phyloP scores from a whole-genome alignment of 352 stramenopile genomes.

The Globisporangium cystogenes region DNA sequence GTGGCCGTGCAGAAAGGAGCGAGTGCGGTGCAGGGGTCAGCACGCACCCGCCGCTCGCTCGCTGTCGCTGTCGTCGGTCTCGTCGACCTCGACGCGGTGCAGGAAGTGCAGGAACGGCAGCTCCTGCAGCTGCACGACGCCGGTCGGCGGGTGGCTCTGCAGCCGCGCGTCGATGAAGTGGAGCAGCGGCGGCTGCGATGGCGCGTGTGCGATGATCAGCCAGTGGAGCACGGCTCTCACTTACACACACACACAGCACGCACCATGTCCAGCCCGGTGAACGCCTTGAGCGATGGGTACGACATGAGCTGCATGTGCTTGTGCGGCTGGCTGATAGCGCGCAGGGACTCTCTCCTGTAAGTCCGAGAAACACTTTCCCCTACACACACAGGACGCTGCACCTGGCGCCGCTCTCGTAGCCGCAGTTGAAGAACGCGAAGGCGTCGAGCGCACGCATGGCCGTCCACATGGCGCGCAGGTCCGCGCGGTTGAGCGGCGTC shows the following conservation, averaged over 20 bases:
- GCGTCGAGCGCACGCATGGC: constrained; percentile 58
- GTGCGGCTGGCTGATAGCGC: constrained; percentile 72
- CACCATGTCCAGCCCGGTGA: constrained; percentile 52
- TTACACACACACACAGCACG: too few relatives aligned
- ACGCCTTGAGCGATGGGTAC: constrained; percentile 60
- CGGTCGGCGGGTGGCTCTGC: constrained; percentile 18
- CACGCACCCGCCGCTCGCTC: constrained; percentile 34
- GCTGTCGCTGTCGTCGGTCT: constrained; percentile 22
- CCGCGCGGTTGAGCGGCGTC: constrained; percentile 31
- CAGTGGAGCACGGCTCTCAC: too few relatives aligned
- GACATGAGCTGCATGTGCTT: constrained; percentile 88
- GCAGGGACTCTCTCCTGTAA: too few relatives aligned
- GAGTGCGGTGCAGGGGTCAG: too few relatives aligned
- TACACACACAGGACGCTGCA: too few relatives aligned
- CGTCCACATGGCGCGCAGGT: constrained; percentile 74
- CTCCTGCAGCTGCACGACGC: constrained; percentile 50
- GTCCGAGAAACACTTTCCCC: too few relatives aligned
- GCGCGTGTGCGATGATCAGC: constrained; percentile 1
- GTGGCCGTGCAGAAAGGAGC: neutral
- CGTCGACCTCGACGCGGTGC: constrained; percentile 40
- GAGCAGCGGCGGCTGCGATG: constrained; percentile 55
- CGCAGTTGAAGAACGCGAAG: constrained; percentile 85
- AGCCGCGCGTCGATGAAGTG: constrained; percentile 64
- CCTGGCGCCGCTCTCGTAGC: constrained; percentile 75
- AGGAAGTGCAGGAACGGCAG: constrained; percentile 75